A percentile compares a stretch with the other conserved stretches of the same genome.
Evolutionary conservation across 1,284 basidiomycete genomes (phyloP).

Genomic region (Moesziomyces globuligerus): DNA sequence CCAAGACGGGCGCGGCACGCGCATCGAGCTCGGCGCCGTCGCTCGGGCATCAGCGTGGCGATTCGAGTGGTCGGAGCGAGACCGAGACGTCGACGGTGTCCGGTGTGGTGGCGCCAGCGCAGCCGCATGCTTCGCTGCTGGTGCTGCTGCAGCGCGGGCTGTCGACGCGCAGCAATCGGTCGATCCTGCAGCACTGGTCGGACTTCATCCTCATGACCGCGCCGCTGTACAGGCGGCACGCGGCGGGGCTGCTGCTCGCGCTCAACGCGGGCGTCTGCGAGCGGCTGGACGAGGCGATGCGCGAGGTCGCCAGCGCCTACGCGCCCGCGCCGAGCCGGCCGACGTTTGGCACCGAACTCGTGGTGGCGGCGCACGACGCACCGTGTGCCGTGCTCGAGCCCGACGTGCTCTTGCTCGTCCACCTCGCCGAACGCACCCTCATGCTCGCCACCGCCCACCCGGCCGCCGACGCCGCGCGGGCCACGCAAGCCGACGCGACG

Average conservation of each 20-base stretch:
- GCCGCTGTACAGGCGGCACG: slow-evolving; percentile 79
- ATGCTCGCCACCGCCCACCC: slow-evolving; percentile 23
- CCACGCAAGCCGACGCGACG: too few relatives aligned
- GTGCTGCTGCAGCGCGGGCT: slow-evolving; percentile 85
- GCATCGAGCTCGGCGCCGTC: slow-evolving; percentile 13
- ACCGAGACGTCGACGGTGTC: background rate
- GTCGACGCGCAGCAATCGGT: slow-evolving; percentile 75
- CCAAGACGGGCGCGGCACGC: slow-evolving; percentile 18
- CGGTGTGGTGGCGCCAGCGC: background rate
- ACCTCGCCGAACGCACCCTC: slow-evolving; percentile 48
- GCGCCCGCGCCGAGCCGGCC: slow-evolving; percentile 50
- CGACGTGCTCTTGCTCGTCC: slow-evolving; percentile 52
- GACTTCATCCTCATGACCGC: slow-evolving; percentile 93
- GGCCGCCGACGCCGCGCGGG: background rate
- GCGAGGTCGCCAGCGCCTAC: slow-evolving; percentile 70
- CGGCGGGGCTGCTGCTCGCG: slow-evolving; percentile 77
- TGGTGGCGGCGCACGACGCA: slow-evolving; percentile 27
- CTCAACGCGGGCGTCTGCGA: slow-evolving; percentile 83
- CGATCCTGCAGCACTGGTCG: slow-evolving; percentile 91
- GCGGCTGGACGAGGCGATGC: slow-evolving; percentile 75
- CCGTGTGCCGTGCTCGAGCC: slow-evolving; percentile 40
- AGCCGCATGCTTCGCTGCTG: slow-evolving; percentile 73
- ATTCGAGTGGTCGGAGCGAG: slow-evolving; percentile 16
- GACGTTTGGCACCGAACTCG: slow-evolving; percentile 39
- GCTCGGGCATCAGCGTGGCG: slow-evolving; percentile 16